Base-by-base conservation (phyloP, 106 monocot genomes). In the Platanthera zijinensis region DNA sequence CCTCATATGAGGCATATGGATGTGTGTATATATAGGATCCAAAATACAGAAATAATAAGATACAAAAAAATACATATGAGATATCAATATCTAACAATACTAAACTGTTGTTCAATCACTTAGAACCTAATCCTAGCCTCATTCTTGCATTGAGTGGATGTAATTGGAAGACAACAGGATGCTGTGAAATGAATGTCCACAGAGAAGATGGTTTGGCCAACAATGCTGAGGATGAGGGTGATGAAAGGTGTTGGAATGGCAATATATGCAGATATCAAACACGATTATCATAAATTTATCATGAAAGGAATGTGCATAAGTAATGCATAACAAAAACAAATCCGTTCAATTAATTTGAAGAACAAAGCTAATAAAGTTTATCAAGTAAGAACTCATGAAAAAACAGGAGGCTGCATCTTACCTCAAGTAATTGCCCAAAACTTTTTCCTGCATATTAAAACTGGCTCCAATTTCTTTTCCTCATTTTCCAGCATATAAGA, bases 381-480 rank as follows among this genome's bases (percentile, higher is more conserved):
- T 7, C 18, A 72, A 48, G 22, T 51, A 51, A 3, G 14, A 48
- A 52, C 51, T 17, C 49, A 73, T 13, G 52, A 10, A 45, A 75
- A 74, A 15, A 46, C 32, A 52, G 52, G 4, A 54, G 54, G 45
- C 11, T 10, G 68, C 10, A 53, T 52, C 9, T 6, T 87, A 90
- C 83, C 87, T 87, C 81, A 88, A 73, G 89, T 74, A 72, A 94
- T 92, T 71, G 91, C 84, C 94, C 97, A 99, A 70, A 99, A 99
- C 78, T 89, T 94, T 79, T 99, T 99, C 67, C 83, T 85, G 84
- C 87, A 94, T 70, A 99, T 81, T 52, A 99, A 78, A 50, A 94
- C 80, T 49, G 80, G 77, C 61, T 91, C 89, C 71, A 78, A 66
- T 77, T 81, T 71, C 80, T 76, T 86, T 47, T 92, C 85, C 83